Evolutionary conservation across 176 grass and related monocot species (phyloP).

Genomic region (Poa annua): DNA sequence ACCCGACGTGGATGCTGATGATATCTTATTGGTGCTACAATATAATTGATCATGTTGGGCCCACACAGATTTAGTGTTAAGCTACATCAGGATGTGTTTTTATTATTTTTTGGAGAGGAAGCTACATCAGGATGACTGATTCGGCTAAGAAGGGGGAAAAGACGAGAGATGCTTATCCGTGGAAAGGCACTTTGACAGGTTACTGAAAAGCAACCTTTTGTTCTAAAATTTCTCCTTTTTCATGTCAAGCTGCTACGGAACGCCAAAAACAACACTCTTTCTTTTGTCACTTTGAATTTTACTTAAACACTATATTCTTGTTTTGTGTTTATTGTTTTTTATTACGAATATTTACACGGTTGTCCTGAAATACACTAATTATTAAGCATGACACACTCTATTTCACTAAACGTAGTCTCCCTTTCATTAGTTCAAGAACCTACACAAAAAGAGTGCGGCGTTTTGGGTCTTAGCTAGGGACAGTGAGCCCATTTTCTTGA

Average conservation of each 20-base stretch:
- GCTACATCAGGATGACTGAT: neutral
- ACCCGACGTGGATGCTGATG: neutral
- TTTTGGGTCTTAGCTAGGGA: too few relatives aligned
- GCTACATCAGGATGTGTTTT: neutral
- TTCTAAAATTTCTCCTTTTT: neutral
- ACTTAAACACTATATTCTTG: neutral
- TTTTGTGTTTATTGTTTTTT: neutral
- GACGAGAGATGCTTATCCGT: slow-evolving; percentile 45
- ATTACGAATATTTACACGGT: neutral
- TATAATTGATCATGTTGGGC: slow-evolving; percentile 23
- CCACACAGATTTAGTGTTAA: slow-evolving; percentile 33
- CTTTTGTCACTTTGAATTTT: neutral
- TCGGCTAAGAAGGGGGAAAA: neutral
- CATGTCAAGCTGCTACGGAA: slow-evolving; percentile 5
- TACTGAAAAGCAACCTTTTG: slow-evolving; percentile 11
- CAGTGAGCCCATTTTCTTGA: too few relatives aligned
- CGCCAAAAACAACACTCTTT: neutral
- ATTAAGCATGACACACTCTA: too few relatives aligned
- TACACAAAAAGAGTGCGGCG: too few relatives aligned
- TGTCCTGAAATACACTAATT: neutral
- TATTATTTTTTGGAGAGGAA: too few relatives aligned
- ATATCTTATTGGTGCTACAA: slow-evolving; percentile 20
- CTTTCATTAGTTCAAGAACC: too few relatives aligned
- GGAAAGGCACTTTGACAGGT: slow-evolving; percentile 42
- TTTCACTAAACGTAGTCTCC: too few relatives aligned